phyloP scores from a whole-genome alignment of 1,139 yeast genomes.

The Suzukiozyma palmioleophila region DNA sequence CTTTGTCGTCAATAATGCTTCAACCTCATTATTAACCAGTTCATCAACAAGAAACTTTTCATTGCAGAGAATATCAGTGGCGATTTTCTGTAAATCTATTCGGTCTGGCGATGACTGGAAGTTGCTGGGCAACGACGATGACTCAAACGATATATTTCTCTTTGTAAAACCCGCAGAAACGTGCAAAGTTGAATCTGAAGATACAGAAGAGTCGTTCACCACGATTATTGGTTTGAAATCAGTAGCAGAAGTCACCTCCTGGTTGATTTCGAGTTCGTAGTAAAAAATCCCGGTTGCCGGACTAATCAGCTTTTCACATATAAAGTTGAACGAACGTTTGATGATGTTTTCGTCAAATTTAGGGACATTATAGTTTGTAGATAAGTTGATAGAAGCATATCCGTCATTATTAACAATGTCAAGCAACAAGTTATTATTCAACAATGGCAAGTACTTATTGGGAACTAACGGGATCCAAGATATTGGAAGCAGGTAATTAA shows the following conservation, averaged over 20 bases:
- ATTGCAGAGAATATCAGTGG: conserved; percentile 21
- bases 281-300: conserved; percentile 33
- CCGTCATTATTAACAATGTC: conserved; percentile 24
- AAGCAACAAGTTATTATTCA: conserved; percentile 21
- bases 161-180: conserved; percentile 36
- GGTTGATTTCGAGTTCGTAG: conserved; percentile 35
- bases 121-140: conserved; percentile 8
- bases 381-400: conserved; percentile 24
- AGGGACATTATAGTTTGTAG: conserved; percentile 8
- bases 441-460: conserved; percentile 17
- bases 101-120: conserved; percentile 7
- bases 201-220: conserved; percentile 31
- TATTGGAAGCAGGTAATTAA: conserved; percentile 34
- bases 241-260: conserved; percentile 27
- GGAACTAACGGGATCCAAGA: conserved; percentile 39
- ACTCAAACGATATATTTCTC: conserved; percentile 19
- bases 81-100: conserved; percentile 28
- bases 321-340: conserved; percentile 26
- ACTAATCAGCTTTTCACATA: conserved; percentile 29
- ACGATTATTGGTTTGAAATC: conserved; percentile 29
- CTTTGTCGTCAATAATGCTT: conserved; percentile 20
- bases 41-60: conserved; percentile 14
- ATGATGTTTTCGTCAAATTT: conserved; percentile 8
- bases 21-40: conserved; percentile 13
- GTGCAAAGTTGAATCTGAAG: conserved; percentile 30